These are phyloP conservation scores for Secale cereale DNA, from an alignment of 176 grass and related monocot genomes.

Conservation along the genomic window DNA sequence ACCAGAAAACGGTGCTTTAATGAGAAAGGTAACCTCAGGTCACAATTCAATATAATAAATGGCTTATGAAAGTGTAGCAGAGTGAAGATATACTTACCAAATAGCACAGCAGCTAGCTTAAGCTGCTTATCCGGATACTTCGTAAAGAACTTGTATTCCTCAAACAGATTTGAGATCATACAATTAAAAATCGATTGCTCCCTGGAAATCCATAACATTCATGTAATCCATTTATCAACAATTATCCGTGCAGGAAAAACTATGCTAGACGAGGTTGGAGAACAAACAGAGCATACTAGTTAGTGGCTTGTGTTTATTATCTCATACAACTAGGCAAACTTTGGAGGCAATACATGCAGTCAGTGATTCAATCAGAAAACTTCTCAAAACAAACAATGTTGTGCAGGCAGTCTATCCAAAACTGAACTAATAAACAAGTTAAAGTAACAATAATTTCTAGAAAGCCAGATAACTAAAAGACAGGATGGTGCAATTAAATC, in stretches of 20 bases:
- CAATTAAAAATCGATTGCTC: conserved; percentile 58
- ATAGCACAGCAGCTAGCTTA: conserved; percentile 78
- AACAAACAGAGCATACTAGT: conserved; percentile 2
- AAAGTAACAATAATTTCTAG: neutral
- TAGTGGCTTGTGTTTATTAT: neutral
- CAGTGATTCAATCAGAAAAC: neutral
- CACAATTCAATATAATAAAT: conserved; percentile 3
- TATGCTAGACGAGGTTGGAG: neutral
- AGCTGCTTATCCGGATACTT: conserved; percentile 85
- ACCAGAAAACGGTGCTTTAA: neutral
- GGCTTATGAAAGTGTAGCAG: neutral
- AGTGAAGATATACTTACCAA: conserved; percentile 51
- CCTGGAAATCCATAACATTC: conserved; percentile 39
- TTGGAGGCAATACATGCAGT: neutral
- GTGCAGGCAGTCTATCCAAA: neutral
- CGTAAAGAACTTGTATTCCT: conserved; percentile 90
- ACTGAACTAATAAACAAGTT: neutral
- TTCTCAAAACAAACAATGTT: neutral
- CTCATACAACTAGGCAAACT: neutral
- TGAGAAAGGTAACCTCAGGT: neutral
- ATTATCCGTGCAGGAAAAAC: conserved; percentile 6
- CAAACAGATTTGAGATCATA: conserved; percentile 84
- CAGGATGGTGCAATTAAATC: neutral
- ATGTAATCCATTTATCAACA: conserved; percentile 10
- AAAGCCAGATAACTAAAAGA: neutral